These are phyloP conservation scores for Acacia acuminata DNA, from an alignment of 306 rosid genomes.

Conservation along the genomic window DNA sequence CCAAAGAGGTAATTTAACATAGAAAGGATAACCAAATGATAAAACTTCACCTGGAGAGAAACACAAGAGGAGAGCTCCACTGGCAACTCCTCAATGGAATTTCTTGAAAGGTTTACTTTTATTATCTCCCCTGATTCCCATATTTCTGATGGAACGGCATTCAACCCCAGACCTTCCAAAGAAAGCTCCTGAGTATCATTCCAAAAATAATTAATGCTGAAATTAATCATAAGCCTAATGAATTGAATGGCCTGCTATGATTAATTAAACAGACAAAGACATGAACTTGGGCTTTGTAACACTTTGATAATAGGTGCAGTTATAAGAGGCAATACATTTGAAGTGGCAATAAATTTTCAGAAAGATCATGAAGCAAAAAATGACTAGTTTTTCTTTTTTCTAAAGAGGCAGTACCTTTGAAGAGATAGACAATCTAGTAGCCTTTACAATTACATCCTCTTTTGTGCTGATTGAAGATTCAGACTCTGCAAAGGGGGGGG, in stretches of 20 bases:
- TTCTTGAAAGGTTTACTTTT: constrained; percentile 75
- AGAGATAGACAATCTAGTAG: constrained; percentile 75
- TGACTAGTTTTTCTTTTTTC: constrained; percentile 11
- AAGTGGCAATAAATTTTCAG: neutral
- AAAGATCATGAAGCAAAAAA: constrained; percentile 1
- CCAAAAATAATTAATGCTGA: constrained; percentile 21
- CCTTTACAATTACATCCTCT: constrained; percentile 71
- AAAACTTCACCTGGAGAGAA: constrained; percentile 64
- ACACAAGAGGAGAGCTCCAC: constrained; percentile 77
- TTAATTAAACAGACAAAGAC: neutral
- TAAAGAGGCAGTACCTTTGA: constrained; percentile 67
- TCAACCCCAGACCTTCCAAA: constrained; percentile 77
- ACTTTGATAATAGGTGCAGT: neutral
- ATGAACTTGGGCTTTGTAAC: neutral
- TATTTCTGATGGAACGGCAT: constrained; percentile 75
- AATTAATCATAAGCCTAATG: constrained; percentile 9
- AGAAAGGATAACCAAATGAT: constrained; percentile 23
- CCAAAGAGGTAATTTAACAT: neutral
- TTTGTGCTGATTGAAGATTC: constrained; percentile 54
- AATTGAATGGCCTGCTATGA: constrained; percentile 16
- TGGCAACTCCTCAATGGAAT: constrained; percentile 87
- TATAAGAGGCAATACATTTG: neutral
- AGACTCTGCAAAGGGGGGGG: constrained; percentile 57
- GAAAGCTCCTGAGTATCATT: constrained; percentile 74
- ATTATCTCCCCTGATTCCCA: constrained; percentile 76